Evolutionary conservation across 73 alveolate genomes (phyloP).

Genomic region (Paramecium tetraurelia): DNA sequence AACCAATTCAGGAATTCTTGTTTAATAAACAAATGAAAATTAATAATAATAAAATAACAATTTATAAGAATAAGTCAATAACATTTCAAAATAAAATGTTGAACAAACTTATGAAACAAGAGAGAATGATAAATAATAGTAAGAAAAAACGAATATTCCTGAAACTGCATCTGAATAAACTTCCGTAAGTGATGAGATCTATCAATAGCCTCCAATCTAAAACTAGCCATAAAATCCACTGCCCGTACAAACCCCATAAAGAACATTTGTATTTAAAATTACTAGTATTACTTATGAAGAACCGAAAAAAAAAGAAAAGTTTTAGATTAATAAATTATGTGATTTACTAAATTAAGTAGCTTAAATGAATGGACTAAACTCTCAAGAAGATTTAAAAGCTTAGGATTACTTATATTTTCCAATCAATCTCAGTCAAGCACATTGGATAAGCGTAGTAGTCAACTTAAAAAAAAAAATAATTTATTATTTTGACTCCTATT

Average conservation of each 20-base stretch:
- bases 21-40: too few species aligned
- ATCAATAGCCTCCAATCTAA: too few species aligned
- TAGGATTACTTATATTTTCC: conserved; percentile 1
- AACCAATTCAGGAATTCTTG: too few species aligned
- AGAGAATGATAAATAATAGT: too few species aligned
- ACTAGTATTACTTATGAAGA: not conserved
- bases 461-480: not conserved
- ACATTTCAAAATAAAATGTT: too few species aligned
- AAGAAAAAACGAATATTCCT: too few species aligned
- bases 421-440: not conserved
- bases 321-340: not conserved
- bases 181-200: too few species aligned
- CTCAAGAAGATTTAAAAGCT: not conserved
- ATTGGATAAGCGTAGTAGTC: not conserved
- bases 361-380: not conserved
- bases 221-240: not conserved
- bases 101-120: too few species aligned
- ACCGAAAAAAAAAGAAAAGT: not conserved
- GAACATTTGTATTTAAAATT: not conserved
- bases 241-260: not conserved
- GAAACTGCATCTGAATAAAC: too few species aligned
- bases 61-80: too few species aligned
- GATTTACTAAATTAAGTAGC: not conserved
- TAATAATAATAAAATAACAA: too few species aligned
- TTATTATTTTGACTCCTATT: not conserved